Evolutionary conservation across 352 stramenopile genomes (phyloP).

Genomic region (Halophytophthora batemanensis): DNA sequence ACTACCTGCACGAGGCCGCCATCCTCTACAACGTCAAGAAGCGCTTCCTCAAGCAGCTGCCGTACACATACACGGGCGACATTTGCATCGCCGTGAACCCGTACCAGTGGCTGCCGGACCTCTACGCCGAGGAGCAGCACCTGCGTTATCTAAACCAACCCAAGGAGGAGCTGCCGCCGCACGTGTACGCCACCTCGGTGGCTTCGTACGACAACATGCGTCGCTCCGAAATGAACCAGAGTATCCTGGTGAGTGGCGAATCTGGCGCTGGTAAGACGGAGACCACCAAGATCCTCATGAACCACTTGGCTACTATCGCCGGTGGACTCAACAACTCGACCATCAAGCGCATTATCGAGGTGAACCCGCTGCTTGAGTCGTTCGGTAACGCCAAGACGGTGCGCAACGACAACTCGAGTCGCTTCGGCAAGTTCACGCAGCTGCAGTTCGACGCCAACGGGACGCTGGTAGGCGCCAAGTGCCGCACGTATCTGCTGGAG

Average conservation of each 20-base stretch:
- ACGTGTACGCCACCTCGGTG: conserved; percentile 79
- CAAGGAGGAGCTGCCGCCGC: conserved; percentile 74
- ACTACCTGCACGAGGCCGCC: conserved; percentile 89
- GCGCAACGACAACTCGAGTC: conserved; percentile 96
- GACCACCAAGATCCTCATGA: conserved; percentile 93
- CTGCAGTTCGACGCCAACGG: conserved; percentile 88
- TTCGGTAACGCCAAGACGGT: conserved; percentile 98
- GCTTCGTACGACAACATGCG: conserved; percentile 80
- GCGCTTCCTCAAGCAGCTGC: conserved; percentile 78
- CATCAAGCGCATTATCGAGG: conserved; percentile 95
- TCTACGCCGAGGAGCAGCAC: conserved; percentile 83
- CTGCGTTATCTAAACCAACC: conserved; percentile 70
- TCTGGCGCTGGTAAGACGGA: conserved; percentile 93
- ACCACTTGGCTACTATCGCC: conserved; percentile 79
- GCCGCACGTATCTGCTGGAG: conserved; percentile 96
- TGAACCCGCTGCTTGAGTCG: conserved; percentile 97
- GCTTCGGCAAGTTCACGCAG: conserved; percentile 98
- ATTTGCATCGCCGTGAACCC: conserved; percentile 97
- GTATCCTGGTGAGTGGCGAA: conserved; percentile 84
- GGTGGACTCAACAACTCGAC: conserved; percentile 89
- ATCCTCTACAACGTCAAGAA: conserved; percentile 89
- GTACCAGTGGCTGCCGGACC: conserved; percentile 90
- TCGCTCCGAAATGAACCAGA: conserved; percentile 70
- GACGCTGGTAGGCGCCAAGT: conserved; percentile 90
- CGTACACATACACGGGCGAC: conserved; percentile 97